Conservation (phyloP, 1,284 basidiomycete species). For the Papiliotrema nemorosa region DNA sequence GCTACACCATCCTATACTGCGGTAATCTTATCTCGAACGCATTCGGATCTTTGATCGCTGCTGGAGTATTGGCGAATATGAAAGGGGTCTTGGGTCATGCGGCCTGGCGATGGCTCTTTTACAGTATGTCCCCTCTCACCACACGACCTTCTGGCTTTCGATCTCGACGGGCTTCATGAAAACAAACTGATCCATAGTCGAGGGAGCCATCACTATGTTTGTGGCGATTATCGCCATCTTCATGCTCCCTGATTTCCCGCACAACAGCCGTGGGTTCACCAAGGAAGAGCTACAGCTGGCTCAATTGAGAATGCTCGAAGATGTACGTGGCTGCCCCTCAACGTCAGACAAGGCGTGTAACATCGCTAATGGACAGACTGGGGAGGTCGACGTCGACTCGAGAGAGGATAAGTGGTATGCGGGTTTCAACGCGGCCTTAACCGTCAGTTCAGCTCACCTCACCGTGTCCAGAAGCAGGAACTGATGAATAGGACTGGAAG, state of each 20-base stretch:
- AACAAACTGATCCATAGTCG: background rate
- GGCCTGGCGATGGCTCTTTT: conserved; percentile 77
- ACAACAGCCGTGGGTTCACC: conserved; percentile 64
- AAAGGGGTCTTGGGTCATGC: conserved; percentile 63
- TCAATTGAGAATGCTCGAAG: conserved; percentile 67
- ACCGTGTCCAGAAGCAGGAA: no score
- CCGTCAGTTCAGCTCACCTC: conserved; percentile 3
- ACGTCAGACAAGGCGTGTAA: background rate
- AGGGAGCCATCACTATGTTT: conserved; percentile 48
- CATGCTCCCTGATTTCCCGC: conserved; percentile 69
- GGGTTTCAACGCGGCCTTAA: conserved; percentile 5
- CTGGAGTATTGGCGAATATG: conserved; percentile 65
- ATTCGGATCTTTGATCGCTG: conserved; percentile 73
- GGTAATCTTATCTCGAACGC: conserved; percentile 68
- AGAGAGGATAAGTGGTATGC: conserved; percentile 2
- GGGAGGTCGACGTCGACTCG: conserved; percentile 53
- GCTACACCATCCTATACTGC: conserved; percentile 65
- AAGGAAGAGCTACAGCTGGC: conserved; percentile 61
- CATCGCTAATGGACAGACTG: conserved; percentile 36
- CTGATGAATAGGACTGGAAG: conserved; percentile 63
- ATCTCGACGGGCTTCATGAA: conserved; percentile 24
- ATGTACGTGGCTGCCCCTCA: conserved; percentile 56
- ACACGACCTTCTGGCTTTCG: background rate
- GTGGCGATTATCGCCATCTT: conserved; percentile 61
- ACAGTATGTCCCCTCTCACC: conserved; percentile 55